Evolutionary conservation across 768 basidiomycete species (phyloP), one percentile per base, ranked within the genome.

Genomic region (Pulveroboletus ravenelii): DNA sequence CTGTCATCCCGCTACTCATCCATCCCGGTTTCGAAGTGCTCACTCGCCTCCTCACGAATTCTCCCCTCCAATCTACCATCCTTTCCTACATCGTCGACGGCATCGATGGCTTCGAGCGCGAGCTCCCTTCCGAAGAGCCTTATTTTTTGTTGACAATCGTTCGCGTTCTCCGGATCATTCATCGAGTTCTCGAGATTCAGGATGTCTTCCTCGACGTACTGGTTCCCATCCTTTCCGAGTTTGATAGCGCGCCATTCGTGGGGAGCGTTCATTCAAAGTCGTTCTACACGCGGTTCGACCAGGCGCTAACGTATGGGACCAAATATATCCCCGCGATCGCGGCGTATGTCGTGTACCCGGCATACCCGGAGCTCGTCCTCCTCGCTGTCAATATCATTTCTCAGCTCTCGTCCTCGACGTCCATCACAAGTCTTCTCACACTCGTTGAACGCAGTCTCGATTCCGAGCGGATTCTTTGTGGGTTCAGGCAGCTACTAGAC

Each of bases 1-100:
- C 67, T 0, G 66, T 91, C 14, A 58, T 79, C 18, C 77, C 79
- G 17, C 73, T 82, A 29, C 74, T 87, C 10, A 62, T 79, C 2
- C 92, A 96, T 61, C 93, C 95, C 3, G 95, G 93, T 0, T 92
- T 89, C 63, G 88, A 93, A 48, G 72, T 96, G 48, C 80, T 93
- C 70, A 80, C 85, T 39, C 82, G 90, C 5, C 60, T 97, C 13
- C 72, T 97, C 43, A 85, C 85, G 14, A 79, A 79, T 41, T 81
- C 86, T 0, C 73, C 80, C 0, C 74, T 97, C 4, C 91, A 93
- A 63, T 67, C 77, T 3, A 82, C 77, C 41, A 74, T 97, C 37
- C 73, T 95, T 43, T 80, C 84, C 0, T 89, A 93, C 62, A 74
- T 94, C 48, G 84, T 86, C 6, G 88, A 92, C 20, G 92, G 90